A percentile compares a stretch with the other conserved stretches of the same genome.
Conservation (phyloP, 129 eudicot genomes). For the Helichrysum umbraculigerum region DNA sequence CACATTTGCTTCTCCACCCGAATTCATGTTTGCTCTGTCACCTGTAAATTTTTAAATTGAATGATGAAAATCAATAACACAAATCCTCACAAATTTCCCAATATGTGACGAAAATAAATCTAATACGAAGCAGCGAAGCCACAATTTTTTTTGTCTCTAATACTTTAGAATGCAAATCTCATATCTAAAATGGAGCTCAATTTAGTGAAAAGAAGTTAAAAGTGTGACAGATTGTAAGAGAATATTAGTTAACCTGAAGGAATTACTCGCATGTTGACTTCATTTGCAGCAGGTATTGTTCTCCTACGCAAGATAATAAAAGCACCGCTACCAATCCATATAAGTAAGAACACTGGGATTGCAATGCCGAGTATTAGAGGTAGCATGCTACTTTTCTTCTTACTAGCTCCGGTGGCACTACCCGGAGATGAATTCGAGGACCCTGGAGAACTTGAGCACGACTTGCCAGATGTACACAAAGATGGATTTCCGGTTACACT, state of each 20-base stretch:
- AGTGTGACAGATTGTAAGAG: neutral
- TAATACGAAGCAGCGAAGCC: neutral
- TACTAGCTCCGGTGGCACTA: neutral
- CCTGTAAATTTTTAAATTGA: neutral
- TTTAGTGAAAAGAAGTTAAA: neutral
- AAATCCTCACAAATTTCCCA: neutral
- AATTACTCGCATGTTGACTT: constrained; percentile 12
- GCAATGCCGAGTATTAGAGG: constrained; percentile 41
- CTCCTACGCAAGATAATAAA: constrained; percentile 21
- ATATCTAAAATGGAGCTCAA: neutral
- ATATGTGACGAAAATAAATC: neutral
- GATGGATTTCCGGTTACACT: constrained; percentile 60
- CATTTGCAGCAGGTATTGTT: constrained; percentile 20
- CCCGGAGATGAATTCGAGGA: constrained; percentile 16
- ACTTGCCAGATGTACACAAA: constrained; percentile 47
- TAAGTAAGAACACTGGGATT: constrained; percentile 32
- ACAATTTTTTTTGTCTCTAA: too few species aligned
- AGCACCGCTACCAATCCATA: constrained; percentile 36
- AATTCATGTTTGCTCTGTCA: neutral
- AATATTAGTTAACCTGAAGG: constrained; percentile 30
- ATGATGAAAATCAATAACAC: neutral
- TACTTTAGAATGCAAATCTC: neutral
- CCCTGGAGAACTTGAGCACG: constrained; percentile 5
- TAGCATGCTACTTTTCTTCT: constrained; percentile 33
- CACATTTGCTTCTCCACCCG: neutral